Conservation (phyloP, 768 basidiomycete species). For the Tephrocybe sp. region DNA sequence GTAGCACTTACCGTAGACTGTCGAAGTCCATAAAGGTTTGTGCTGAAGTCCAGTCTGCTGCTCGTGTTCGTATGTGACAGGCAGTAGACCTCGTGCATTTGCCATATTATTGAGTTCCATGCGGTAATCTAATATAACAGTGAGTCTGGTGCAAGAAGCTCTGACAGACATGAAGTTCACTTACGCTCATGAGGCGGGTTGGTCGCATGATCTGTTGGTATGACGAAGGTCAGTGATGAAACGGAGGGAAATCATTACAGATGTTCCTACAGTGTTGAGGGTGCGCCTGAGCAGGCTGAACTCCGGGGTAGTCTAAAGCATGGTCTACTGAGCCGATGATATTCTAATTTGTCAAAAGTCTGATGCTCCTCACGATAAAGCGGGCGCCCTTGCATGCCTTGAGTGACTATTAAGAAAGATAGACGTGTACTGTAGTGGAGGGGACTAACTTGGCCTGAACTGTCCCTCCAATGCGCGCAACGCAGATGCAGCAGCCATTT, state of each 20-base stretch:
- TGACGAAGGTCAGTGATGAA: neutral
- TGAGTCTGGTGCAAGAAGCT: neutral
- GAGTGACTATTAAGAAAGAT: too few species aligned
- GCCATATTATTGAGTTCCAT: constrained; percentile 9
- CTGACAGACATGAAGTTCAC: neutral
- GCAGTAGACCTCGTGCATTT: neutral
- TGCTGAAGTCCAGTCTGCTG: neutral
- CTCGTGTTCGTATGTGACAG: neutral
- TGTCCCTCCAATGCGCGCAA: neutral
- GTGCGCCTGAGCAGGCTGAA: too few species aligned
- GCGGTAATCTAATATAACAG: constrained; percentile 3
- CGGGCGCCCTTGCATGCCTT: too few species aligned
- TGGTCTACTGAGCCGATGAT: too few species aligned
- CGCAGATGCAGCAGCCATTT: constrained; percentile 1
- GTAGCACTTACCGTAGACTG: constrained; percentile 4
- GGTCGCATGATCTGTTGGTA: neutral
- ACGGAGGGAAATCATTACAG: too few species aligned
- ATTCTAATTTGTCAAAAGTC: too few species aligned
- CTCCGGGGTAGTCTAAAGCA: too few species aligned
- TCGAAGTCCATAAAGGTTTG: constrained; percentile 3
- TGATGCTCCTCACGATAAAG: too few species aligned
- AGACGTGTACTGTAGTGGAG: too few species aligned
- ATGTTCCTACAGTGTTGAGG: too few species aligned
- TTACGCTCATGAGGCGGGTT: neutral
- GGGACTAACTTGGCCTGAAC: neutral